Base-by-base conservation (phyloP, 495 filamentous ascomycete species). In the Penicillium coffeae region DNA sequence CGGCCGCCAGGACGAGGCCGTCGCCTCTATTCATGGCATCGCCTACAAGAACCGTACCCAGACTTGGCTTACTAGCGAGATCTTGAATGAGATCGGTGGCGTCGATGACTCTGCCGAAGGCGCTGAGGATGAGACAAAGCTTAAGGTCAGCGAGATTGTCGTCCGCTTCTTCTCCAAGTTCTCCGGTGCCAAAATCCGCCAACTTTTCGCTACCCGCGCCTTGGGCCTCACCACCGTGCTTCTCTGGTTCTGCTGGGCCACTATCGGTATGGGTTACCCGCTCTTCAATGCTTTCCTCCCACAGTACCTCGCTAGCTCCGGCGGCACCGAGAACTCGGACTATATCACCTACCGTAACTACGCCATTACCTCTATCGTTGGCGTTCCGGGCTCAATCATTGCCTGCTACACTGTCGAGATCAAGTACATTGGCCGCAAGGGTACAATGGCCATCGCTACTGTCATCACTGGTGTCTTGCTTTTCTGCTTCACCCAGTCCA, bases 1-100 rank as follows among this genome's bases (percentile, higher is more conserved):
- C 35, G 87, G 86, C 2, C 70, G 76, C 16, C 85, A 90, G 53
- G 76, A 78, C n/a, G 78, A 87, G 33, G 89, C 88, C 15, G 87
- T 90, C 9, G 72, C 76, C 10, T 71, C 86, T 8, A 80, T 90
- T 2, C 83, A 87, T 44, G 77, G 74, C 8, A 75, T 81, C 15
- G 77, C 77, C 2, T 71, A 78, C 59, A 71, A 73, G 64, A 81
- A 81, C 65, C 60, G 63, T 50, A 52, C 66, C 22, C 66, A 73
- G 56, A 79, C 77, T 0, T 80, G 77, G 77, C 54, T 81, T 42
- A 79, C 72, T 1, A 70, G 52, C 40, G 75, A 77, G 15, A 71
- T 79, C 21, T 63, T 81, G 34, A 77, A 79, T 59, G 73, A 77
- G 25, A 74, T 81, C 39, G 77, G 77, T 13, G 77, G 77, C 10